These are phyloP conservation scores for Raphanus sativus DNA, from an alignment of 345 rosid species.

Conservation along the genomic window DNA sequence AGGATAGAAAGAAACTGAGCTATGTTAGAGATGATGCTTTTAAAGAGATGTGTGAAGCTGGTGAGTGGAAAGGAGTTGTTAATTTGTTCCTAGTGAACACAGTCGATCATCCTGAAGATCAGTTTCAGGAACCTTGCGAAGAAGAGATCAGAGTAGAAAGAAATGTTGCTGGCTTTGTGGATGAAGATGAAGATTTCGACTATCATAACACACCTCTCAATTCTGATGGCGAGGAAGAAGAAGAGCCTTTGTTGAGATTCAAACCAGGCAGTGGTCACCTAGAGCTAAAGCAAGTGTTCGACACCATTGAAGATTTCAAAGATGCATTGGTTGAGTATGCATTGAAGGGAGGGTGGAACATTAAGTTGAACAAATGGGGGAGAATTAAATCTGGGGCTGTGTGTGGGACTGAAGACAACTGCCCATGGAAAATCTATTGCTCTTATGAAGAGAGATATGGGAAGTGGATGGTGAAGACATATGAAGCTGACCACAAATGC, in stretches of 20 bases:
- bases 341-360: neutral
- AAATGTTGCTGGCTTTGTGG: neutral
- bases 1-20: neutral
- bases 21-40: neutral
- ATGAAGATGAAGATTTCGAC: neutral
- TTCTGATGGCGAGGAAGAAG: neutral
- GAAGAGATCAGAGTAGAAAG: neutral
- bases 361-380: neutral
- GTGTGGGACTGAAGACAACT: neutral
- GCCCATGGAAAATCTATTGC: neutral
- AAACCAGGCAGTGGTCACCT: neutral
- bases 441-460: neutral
- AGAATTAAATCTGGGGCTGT: neutral
- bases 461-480: neutral
- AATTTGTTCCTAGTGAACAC: neutral
- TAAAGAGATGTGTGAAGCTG: neutral
- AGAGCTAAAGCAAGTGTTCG: neutral
- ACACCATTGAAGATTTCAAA: neutral
- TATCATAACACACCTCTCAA: constrained; percentile 2
- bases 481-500: neutral
- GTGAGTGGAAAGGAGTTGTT: neutral
- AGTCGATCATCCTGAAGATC: neutral
- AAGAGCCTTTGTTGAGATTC: neutral
- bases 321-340: neutral
- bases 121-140: neutral